These are phyloP conservation scores for Daldinia decipiens DNA, from an alignment of 495 filamentous ascomycete species.

Conservation along the genomic window DNA sequence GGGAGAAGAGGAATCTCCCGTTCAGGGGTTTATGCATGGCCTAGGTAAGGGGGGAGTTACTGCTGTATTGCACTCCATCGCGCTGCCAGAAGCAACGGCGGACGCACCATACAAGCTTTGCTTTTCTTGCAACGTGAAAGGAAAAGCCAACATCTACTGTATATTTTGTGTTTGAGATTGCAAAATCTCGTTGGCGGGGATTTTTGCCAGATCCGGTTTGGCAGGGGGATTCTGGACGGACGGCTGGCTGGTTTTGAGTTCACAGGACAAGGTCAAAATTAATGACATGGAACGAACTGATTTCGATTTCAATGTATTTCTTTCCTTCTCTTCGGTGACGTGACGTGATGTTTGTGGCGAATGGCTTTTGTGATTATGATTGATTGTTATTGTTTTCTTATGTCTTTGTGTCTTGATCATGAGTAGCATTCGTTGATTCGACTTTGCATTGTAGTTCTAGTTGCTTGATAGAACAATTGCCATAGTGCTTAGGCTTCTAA, in stretches of 20 bases:
- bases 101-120: not conserved
- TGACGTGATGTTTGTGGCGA: not conserved
- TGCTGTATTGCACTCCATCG: not conserved
- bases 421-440: not conserved
- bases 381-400: not conserved
- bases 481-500: not conserved
- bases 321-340: slow-evolving; percentile 1
- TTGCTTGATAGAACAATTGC: not conserved
- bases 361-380: not conserved
- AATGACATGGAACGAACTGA: slow-evolving; percentile 3
- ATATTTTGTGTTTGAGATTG: slow-evolving; percentile 2
- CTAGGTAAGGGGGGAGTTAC: not conserved
- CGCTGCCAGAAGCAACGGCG: not conserved
- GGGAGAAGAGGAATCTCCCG: not conserved
- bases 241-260: not conserved
- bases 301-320: not conserved
- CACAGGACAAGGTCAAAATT: not conserved
- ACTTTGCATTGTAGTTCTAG: not conserved
- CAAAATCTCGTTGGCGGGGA: slow-evolving; percentile 2
- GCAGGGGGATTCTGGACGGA: not conserved
- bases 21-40: not conserved
- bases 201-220: not conserved
- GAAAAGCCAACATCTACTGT: not conserved
- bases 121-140: not conserved
- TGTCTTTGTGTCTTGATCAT: not conserved